A percentile compares a stretch with the other conserved stretches of the same genome.
Conservation (phyloP, 2,329 filamentous ascomycete species). For the Penicillium frequentans region DNA sequence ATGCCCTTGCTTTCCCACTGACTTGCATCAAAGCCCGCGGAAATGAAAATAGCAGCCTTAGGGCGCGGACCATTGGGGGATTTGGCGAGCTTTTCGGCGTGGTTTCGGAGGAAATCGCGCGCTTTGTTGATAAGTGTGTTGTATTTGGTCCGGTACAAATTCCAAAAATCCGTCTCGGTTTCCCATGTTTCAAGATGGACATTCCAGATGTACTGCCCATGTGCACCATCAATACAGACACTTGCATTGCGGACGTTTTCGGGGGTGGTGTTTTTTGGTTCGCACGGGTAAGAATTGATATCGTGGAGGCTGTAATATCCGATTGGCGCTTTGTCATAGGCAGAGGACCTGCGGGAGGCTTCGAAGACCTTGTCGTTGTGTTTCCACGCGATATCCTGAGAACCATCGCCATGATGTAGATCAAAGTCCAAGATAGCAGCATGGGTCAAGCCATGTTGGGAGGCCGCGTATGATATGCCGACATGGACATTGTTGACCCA, state of each 20-base stretch:
- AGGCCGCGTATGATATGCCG: slow-evolving; percentile 85
- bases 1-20: slow-evolving; percentile 91
- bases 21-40: slow-evolving; percentile 94
- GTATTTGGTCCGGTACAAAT: slow-evolving; percentile 79
- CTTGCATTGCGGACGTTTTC: slow-evolving; percentile 94
- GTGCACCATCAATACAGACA: slow-evolving; percentile 89
- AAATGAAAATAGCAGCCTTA: slow-evolving; percentile 88
- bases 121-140: slow-evolving; percentile 75
- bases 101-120: slow-evolving; percentile 69
- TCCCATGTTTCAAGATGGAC: slow-evolving; percentile 90
- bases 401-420: slow-evolving; percentile 91
- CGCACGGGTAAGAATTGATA: slow-evolving; percentile 97
- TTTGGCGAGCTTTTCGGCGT: slow-evolving; percentile 65
- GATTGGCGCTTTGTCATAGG: slow-evolving; percentile 81
- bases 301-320: slow-evolving; percentile 97
- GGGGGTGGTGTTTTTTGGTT: slow-evolving; percentile 71
- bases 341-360: slow-evolving; percentile 67
- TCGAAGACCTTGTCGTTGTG: slow-evolving; percentile 71
- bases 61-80: slow-evolving; percentile 61
- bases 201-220: slow-evolving; percentile 94
- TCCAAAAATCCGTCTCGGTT: slow-evolving; percentile 81
- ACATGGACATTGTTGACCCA: slow-evolving; percentile 99
- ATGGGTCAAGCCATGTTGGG: slow-evolving; percentile 83
- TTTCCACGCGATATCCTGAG: slow-evolving; percentile 88
- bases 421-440: slow-evolving; percentile 93